phyloP scores from a whole-genome alignment of 2,329 filamentous ascomycete genomes.

The Ascochyta rabiei region DNA sequence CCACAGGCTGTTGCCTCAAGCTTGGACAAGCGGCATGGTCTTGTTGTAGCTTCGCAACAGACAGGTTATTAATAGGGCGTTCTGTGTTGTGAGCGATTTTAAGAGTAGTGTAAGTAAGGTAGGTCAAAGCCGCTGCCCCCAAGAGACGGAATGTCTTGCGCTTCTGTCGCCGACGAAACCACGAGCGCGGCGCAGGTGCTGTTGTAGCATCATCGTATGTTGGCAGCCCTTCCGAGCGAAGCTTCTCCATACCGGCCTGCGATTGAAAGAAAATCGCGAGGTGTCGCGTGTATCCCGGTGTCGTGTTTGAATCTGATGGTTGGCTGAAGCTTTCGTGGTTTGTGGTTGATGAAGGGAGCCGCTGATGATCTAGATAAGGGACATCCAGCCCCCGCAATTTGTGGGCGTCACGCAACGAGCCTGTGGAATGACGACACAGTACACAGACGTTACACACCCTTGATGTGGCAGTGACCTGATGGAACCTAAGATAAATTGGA shows the following conservation, averaged over 20 bases:
- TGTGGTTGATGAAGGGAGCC: not conserved
- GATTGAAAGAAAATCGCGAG: not conserved
- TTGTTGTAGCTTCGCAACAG: slow-evolving; percentile 58
- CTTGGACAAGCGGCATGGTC: slow-evolving; percentile 63
- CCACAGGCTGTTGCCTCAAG: slow-evolving; percentile 61
- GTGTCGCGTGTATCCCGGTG: not conserved
- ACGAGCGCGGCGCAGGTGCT: slow-evolving; percentile 9
- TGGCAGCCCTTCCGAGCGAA: slow-evolving; percentile 21
- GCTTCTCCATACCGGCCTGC: slow-evolving; percentile 26
- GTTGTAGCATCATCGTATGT: slow-evolving; percentile 32
- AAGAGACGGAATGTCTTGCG: slow-evolving; percentile 27
- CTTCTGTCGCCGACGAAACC: slow-evolving; percentile 23
- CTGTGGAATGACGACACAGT: not conserved
- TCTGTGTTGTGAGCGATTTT: slow-evolving; percentile 25
- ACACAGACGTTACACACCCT: too few species aligned
- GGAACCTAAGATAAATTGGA: too few species aligned
- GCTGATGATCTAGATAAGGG: not conserved
- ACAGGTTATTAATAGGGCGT: slow-evolving; percentile 48
- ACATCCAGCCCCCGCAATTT: slow-evolving; percentile 11
- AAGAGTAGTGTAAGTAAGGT: slow-evolving; percentile 26
- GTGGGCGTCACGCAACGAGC: slow-evolving; percentile 8
- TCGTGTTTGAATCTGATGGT: not conserved
- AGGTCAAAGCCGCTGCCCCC: slow-evolving; percentile 25
- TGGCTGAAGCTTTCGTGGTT: not conserved
- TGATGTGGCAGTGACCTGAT: too few species aligned